A percentile compares a stretch with the other conserved stretches of the same genome.
These are phyloP conservation scores for Boletus sp. DNA, from an alignment of 1,284 basidiomycete genomes.

Conservation along the genomic window DNA sequence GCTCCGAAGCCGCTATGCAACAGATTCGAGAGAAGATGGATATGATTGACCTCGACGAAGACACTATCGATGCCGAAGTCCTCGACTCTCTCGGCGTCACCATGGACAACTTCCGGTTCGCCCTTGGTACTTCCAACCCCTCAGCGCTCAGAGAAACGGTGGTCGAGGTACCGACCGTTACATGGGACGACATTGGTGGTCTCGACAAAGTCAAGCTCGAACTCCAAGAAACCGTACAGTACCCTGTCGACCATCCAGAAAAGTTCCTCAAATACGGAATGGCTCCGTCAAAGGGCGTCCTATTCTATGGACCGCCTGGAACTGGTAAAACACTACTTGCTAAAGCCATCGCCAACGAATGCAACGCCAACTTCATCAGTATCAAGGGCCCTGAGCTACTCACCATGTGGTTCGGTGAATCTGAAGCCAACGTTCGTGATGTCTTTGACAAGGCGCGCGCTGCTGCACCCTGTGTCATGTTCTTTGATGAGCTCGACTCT, in stretches of 20 bases:
- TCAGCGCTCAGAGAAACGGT: conserved; percentile 86
- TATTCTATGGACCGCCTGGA: conserved; percentile 97
- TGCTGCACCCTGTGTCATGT: conserved; percentile 99
- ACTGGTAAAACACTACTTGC: conserved; percentile 95
- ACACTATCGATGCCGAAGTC: conserved; percentile 87
- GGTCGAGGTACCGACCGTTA: conserved; percentile 88
- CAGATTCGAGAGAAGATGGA: conserved; percentile 93
- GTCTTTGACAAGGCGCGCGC: conserved; percentile 99
- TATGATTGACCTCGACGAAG: conserved; percentile 78
- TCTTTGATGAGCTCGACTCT: conserved; percentile 99
- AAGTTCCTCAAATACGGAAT: conserved; percentile 99
- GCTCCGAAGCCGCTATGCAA: conserved; percentile 89
- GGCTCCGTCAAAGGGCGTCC: conserved; percentile 97
- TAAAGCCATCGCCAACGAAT: conserved; percentile 98
- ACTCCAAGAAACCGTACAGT: conserved; percentile 98
- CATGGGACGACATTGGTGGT: conserved; percentile 99
- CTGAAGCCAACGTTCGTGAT: conserved; percentile 98
- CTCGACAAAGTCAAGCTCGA: conserved; percentile 99
- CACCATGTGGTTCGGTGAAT: conserved; percentile 99
- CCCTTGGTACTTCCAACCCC: conserved; percentile 81
- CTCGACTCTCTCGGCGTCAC: conserved; percentile 85
- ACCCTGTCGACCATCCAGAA: conserved; percentile 99
- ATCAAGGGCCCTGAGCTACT: conserved; percentile 96
- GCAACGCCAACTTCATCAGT: conserved; percentile 97
- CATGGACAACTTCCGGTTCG: conserved; percentile 91